Conservation (phyloP, 495 filamentous ascomycete genomes). For the Neurospora pannonica region DNA sequence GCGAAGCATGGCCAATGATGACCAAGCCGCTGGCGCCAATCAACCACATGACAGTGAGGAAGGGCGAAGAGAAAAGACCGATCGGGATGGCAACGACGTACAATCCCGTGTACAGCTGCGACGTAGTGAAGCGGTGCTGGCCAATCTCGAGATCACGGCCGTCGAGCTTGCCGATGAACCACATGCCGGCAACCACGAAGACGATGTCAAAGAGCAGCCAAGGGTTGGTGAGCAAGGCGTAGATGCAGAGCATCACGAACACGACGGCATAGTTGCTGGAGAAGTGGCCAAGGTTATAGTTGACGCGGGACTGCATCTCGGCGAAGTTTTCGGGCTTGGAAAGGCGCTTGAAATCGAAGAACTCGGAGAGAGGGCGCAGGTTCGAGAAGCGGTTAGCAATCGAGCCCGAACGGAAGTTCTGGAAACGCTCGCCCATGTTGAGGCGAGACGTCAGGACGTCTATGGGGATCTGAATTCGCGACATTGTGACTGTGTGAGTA, state of each 20-base stretch:
- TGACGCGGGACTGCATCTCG: slow-evolving; percentile 87
- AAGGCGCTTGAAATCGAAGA: slow-evolving; percentile 88
- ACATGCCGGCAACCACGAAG: slow-evolving; percentile 76
- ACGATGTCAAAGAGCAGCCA: slow-evolving; percentile 83
- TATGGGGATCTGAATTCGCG: slow-evolving; percentile 81
- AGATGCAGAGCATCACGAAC: slow-evolving; percentile 90
- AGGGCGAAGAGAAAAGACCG: slow-evolving; percentile 70
- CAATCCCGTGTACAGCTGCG: slow-evolving; percentile 87
- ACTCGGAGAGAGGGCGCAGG: slow-evolving; percentile 83
- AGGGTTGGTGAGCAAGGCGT: slow-evolving; percentile 80
- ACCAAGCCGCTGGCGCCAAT: slow-evolving; percentile 86
- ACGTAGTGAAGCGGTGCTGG: slow-evolving; percentile 70
- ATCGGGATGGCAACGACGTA: slow-evolving; percentile 74
- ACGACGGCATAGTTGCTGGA: slow-evolving; percentile 96
- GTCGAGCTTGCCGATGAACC: slow-evolving; percentile 76
- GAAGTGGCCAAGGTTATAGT: slow-evolving; percentile 96
- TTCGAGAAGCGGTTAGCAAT: slow-evolving; percentile 80
- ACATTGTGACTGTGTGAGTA: slow-evolving; percentile 47
- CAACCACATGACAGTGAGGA: slow-evolving; percentile 80
- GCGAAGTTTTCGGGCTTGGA: slow-evolving; percentile 87
- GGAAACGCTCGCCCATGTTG: slow-evolving; percentile 64
- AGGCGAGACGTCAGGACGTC: slow-evolving; percentile 84
- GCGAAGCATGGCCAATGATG: slow-evolving; percentile 86
- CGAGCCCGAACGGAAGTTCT: slow-evolving; percentile 66
- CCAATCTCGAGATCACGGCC: slow-evolving; percentile 84